Base-by-base conservation (phyloP, 2,329 filamentous ascomycete species). In the Aureobasidium leucospermi region DNA sequence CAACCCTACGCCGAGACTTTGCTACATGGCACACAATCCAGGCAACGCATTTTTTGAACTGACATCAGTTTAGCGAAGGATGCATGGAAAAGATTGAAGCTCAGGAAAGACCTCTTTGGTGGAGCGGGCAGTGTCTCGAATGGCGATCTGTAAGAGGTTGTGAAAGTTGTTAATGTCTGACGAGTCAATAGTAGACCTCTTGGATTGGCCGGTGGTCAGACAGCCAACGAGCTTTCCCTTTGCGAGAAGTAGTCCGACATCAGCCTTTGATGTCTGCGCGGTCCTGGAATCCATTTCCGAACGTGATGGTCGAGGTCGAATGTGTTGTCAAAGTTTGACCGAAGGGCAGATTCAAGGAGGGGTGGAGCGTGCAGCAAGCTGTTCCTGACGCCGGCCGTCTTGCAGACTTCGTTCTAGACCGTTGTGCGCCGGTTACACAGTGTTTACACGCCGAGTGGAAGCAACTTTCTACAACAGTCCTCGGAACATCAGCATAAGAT, bases 11-110 rank as follows among this genome's bases (percentile, higher is more conserved):
- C 9, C 46, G 48, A 16, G 62, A 63, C 16, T 61, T 57, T 19
- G 55, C 49, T 15, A 63, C 55, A 53, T 62, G 60, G 42, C 47
- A 43, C 7, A 61, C 47, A 11, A 62, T 61, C 62, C 62, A 62
- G 55, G 56, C 53, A 23, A 60, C 7, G 31, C 60, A 59, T 41
- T 58, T 52, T 59, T 58, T 59, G 48, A 61, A 63, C 60, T 63
- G 62, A 19, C 15, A 61, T 36, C 58, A 53, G 42, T 58, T 63
- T 61, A 63, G 62, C 49, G 52, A 41, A 45, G 29, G 43, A 39
- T 31, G 39, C 29, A 41, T 34, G 9, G 16, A 16, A 38, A 36
- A 39, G 41, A 23, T 9, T 8, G 16, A 51, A 28, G 31, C 28
- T 34, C 29, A 31, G 15, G 32, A 51, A 55, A 58, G 60, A 63